A percentile compares a stretch with the other conserved stretches of the same genome.
Evolutionary conservation across 2,329 filamentous ascomycete species (phyloP).

Genomic region (Fusarium sterilihyphosum): DNA sequence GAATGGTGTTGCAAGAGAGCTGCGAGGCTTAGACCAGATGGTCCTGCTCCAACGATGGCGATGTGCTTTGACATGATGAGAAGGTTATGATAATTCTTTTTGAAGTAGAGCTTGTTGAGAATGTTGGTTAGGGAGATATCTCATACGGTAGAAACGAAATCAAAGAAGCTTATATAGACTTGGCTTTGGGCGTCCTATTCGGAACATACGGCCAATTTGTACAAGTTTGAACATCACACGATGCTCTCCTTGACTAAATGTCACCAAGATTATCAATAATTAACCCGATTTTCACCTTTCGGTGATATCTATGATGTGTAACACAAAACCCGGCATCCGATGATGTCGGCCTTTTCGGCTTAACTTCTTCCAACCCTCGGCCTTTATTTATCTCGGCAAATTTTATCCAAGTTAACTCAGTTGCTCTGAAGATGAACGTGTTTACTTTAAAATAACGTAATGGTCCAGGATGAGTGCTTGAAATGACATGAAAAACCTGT

Average conservation of each 20-base stretch:
- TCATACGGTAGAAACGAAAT: too few species aligned
- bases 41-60: not conserved
- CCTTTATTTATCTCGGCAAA: not conserved
- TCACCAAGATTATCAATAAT: fast-evolving
- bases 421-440: fast-evolving
- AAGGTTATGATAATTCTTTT: fast-evolving
- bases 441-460: not conserved
- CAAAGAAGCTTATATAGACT: not conserved
- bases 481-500: fast-evolving
- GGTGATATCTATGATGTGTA: not conserved
- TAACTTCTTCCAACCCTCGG: not conserved
- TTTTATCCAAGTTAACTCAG: not conserved
- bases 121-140: not conserved
- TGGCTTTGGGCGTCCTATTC: not conserved
- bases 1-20: not conserved
- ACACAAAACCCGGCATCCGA: not conserved
- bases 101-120: fast-evolving
- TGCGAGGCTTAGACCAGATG: not conserved
- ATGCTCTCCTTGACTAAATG: fast-evolving
- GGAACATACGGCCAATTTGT: fast-evolving
- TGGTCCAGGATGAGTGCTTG: fast-evolving
- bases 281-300: fast-evolving
- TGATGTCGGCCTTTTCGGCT: not conserved
- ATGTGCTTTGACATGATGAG: not conserved
- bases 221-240: not conserved